Base-by-base conservation (phyloP, 306 rosid genomes). In the Castanopsis chinensis region DNA sequence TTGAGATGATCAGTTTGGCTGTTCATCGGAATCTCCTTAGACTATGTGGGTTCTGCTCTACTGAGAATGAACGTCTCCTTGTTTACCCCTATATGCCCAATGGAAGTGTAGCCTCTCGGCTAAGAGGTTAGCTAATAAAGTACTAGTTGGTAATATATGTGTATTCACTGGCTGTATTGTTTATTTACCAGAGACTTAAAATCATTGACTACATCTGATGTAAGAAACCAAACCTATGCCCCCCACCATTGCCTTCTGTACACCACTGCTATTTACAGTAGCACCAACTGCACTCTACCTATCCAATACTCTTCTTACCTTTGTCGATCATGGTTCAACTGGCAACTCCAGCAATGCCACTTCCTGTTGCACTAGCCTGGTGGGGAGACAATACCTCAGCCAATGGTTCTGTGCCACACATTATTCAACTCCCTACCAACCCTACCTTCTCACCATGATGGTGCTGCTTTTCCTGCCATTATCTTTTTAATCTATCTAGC, bases 31-130 rank as follows among this genome's bases (percentile, higher is more conserved):
- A 96, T 89, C 99, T 96, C 82, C 91, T 96, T 61, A 87, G 92
- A 86, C 98, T 96, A 71, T 87, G 87, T 1, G 99, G 99, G 55
- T 96, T 96, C 75, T 96, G 99, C 87, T 89, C 97, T 15, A 96
- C 98, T 78, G 93, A 93, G 77, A 92, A 90, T 35, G 99, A 96
- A 76, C 86, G 99, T 51, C 98, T 96, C 63, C 97, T 96, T 20
- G 98, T 96, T 82, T 96, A 96, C 86, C 99, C 97, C 4, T 96
- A 89, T 60, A 96, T 96, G 99, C 74, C 97, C 71, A 96, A 96
- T 70, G 99, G 99, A 79, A 96, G 99, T 55, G 99, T 93, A 32
- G 98, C 92, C 80, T 93, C 98, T 77, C 84, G 97, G 81, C 85
- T 96, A 80, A 89, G 93, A 93, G 99, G 99, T 95, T 86, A 76